phyloP scores from a whole-genome alignment of 202 grass and related monocot species.

The Carex sylvatica region DNA sequence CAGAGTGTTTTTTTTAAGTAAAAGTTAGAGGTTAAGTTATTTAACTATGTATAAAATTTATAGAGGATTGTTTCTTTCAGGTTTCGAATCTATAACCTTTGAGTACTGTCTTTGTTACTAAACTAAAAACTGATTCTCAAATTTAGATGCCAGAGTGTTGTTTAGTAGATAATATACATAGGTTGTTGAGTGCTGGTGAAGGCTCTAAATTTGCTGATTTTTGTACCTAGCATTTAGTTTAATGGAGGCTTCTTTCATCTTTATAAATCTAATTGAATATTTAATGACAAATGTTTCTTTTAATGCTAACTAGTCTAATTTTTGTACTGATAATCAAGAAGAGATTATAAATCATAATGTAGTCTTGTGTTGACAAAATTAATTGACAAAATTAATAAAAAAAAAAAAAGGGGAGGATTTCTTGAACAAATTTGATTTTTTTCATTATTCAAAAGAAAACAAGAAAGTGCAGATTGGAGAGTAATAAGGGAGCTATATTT shows the following conservation, averaged over 20 bases:
- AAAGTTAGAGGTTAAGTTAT: too few species aligned
- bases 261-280: background rate
- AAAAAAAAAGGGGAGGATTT: background rate
- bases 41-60: too few species aligned
- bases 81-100: too few species aligned
- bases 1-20: too few species aligned
- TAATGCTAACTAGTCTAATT: background rate
- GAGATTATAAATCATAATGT: background rate
- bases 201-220: background rate
- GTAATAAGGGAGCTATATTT: background rate
- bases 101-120: too few species aligned
- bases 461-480: background rate
- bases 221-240: background rate
- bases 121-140: too few species aligned
- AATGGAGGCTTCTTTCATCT: background rate
- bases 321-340: background rate
- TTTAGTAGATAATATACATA: too few species aligned
- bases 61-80: too few species aligned
- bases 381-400: background rate
- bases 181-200: background rate
- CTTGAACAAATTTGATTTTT: background rate
- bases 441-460: background rate
- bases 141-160: background rate
- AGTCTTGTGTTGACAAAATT: background rate
- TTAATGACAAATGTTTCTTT: background rate